A percentile compares a stretch with the other conserved stretches of the same genome.
These are phyloP conservation scores for Colletotrichum tofieldiae DNA, from an alignment of 2,329 filamentous ascomycete species.

Conservation along the genomic window DNA sequence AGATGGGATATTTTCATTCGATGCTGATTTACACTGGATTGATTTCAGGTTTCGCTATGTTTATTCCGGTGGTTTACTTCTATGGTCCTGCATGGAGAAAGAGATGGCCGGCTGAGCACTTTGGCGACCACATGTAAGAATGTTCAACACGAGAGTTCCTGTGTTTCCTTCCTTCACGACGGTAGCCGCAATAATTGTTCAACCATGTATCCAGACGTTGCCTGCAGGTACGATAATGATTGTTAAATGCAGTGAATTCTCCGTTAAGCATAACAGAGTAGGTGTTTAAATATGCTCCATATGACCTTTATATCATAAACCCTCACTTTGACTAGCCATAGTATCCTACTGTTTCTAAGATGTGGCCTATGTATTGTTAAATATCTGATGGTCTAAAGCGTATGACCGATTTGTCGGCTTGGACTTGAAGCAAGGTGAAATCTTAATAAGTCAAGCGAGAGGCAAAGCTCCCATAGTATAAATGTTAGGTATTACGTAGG, in stretches of 20 bases:
- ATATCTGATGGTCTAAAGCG: too few species aligned
- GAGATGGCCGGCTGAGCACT: conserved; percentile 28
- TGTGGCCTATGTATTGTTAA: too few species aligned
- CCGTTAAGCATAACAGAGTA: too few species aligned
- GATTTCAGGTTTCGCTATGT: conserved; percentile 50
- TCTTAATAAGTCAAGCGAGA: too few species aligned
- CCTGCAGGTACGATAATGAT: background rate
- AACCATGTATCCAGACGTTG: background rate
- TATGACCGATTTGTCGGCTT: too few species aligned
- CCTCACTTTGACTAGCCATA: too few species aligned
- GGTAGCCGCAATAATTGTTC: too few species aligned
- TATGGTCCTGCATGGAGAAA: conserved; percentile 32
- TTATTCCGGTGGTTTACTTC: conserved; percentile 48
- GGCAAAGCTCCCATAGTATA: background rate
- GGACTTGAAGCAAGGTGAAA: too few species aligned
- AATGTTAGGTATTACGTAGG: background rate
- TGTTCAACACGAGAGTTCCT: background rate
- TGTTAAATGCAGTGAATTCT: background rate
- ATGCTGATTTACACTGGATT: conserved; percentile 52
- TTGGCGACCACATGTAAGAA: conserved; percentile 42
- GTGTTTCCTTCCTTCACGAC: too few species aligned
- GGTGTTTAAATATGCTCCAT: background rate
- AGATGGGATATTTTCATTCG: conserved; percentile 48
- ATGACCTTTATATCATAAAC: too few species aligned
- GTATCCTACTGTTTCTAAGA: too few species aligned